Percentiles rank a stretch among this genome's conserved stretches.
These are phyloP conservation scores for Erodium maritimum DNA, from an alignment of 345 rosid species.

Conservation along the genomic window DNA sequence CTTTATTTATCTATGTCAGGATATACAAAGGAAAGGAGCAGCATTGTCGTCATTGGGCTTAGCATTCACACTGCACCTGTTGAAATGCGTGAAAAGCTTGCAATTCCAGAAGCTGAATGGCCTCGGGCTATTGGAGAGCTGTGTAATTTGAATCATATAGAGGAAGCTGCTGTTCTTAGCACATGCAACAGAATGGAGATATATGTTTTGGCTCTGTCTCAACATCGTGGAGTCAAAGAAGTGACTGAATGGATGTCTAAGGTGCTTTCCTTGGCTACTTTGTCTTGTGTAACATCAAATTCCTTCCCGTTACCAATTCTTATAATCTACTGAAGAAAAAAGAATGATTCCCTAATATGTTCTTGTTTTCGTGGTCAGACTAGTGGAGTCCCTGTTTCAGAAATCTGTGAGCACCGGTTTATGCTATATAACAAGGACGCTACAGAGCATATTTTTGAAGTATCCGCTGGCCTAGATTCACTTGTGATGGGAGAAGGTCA, in stretches of 20 bases:
- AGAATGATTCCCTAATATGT: background rate
- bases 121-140: conserved; percentile 40
- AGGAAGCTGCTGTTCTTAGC: conserved; percentile 48
- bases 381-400: conserved; percentile 63
- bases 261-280: conserved; percentile 21
- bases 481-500: conserved; percentile 79
- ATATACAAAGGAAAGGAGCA: conserved; percentile 39
- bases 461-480: conserved; percentile 85
- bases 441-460: conserved; percentile 78
- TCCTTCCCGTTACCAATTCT: too few relatives aligned
- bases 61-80: conserved; percentile 38
- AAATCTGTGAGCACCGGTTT: conserved; percentile 67
- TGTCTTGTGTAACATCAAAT: too few relatives aligned
- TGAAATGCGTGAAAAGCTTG: conserved; percentile 43
- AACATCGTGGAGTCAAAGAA: conserved; percentile 46
- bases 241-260: conserved; percentile 50
- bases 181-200: conserved; percentile 50
- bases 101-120: conserved; percentile 51
- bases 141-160: conserved; percentile 36
- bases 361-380: conserved; percentile 34
- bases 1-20: conserved; percentile 12
- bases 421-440: conserved; percentile 79
- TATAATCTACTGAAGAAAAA: too few relatives aligned
- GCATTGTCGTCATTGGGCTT: conserved; percentile 40
- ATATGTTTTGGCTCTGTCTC: conserved; percentile 40